Evolutionary conservation across 805 yeast species (phyloP).

Genomic region (Ogataea trehalophila): DNA sequence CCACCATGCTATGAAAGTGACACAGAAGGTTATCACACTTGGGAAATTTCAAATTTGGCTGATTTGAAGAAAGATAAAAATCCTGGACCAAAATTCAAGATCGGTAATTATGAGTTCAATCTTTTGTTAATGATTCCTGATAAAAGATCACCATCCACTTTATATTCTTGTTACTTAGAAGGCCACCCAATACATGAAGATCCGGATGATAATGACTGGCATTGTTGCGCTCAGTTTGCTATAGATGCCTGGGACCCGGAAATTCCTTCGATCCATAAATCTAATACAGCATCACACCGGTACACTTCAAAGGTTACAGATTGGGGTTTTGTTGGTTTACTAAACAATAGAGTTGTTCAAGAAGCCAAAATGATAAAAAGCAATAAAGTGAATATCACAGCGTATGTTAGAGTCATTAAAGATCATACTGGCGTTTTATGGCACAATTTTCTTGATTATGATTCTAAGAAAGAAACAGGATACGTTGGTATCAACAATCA

Average conservation of each 20-base stretch:
- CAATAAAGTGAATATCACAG: constrained; percentile 65
- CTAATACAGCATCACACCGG: constrained; percentile 70
- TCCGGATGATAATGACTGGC: constrained; percentile 50
- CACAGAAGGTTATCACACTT: constrained; percentile 31
- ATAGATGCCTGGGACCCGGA: constrained; percentile 79
- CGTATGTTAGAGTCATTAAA: constrained; percentile 67
- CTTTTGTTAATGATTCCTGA: constrained; percentile 66
- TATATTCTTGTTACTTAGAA: constrained; percentile 74
- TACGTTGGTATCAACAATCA: constrained; percentile 91
- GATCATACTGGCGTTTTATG: constrained; percentile 94
- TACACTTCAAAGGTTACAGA: constrained; percentile 74
- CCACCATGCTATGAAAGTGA: constrained; percentile 30
- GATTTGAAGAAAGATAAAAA: constrained; percentile 31
- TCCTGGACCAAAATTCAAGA: constrained; percentile 41
- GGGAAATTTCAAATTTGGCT: constrained; percentile 34
- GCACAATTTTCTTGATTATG: constrained; percentile 81
- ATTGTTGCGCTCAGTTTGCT: constrained; percentile 87
- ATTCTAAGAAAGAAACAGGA: constrained; percentile 84
- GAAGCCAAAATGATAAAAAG: constrained; percentile 34
- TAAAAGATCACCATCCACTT: constrained; percentile 52
- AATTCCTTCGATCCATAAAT: constrained; percentile 54
- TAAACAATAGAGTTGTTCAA: constrained; percentile 46
- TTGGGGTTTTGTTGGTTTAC: constrained; percentile 91
- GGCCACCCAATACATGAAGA: constrained; percentile 42
- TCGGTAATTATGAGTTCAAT: constrained; percentile 61